phyloP scores from a whole-genome alignment of 768 basidiomycete genomes.

The Podaxis sp. region DNA sequence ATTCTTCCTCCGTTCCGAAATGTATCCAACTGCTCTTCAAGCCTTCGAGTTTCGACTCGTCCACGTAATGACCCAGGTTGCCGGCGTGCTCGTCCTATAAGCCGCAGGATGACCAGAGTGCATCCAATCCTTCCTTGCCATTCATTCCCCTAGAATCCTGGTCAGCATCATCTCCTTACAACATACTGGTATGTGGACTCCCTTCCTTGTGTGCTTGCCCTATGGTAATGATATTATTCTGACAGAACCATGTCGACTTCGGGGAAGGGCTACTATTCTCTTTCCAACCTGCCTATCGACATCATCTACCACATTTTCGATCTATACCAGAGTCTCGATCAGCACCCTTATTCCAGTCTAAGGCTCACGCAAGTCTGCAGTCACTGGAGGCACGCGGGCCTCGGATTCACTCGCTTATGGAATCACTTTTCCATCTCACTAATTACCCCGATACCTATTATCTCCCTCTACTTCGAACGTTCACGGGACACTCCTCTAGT shows the following conservation, averaged over 20 bases:
- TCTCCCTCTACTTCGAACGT: slow-evolving; percentile 16
- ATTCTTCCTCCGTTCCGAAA: neutral
- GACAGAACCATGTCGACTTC: neutral
- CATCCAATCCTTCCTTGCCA: neutral
- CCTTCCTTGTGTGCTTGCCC: neutral
- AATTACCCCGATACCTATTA: slow-evolving; percentile 13
- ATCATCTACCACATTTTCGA: neutral
- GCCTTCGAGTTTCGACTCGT: neutral
- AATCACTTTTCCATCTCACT: slow-evolving; percentile 12
- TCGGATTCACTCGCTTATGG: slow-evolving; percentile 16
- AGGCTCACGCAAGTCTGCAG: slow-evolving; percentile 17
- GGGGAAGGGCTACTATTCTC: neutral
- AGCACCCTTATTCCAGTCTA: slow-evolving; percentile 7
- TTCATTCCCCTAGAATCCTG: neutral
- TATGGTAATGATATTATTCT: neutral
- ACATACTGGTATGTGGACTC: neutral
- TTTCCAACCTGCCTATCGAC: neutral
- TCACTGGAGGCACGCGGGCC: slow-evolving; percentile 17
- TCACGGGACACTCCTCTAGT: slow-evolving; percentile 17
- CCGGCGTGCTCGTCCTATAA: neutral
- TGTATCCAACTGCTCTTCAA: neutral
- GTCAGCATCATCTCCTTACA: neutral
- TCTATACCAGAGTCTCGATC: neutral
- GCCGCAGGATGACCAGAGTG: neutral
- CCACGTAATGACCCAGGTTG: neutral